Evolutionary conservation across 179 eudicot genomes (phyloP).

Genomic region (Silene coronaria): DNA sequence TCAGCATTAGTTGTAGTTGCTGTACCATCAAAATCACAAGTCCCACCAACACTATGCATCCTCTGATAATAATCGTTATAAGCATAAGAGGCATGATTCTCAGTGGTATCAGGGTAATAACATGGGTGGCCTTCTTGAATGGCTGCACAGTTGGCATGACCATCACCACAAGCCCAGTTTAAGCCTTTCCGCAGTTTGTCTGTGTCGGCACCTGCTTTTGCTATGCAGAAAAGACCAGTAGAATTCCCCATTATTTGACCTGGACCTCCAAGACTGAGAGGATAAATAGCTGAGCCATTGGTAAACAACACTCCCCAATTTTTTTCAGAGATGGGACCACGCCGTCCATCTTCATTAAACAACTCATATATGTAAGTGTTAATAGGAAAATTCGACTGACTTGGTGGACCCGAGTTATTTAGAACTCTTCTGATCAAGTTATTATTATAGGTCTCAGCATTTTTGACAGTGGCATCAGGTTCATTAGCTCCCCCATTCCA

Average conservation of each 20-base stretch:
- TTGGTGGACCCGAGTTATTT: slow-evolving; percentile 75
- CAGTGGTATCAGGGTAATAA: slow-evolving; percentile 57
- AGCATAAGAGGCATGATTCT: slow-evolving; percentile 89
- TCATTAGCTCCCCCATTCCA: slow-evolving; percentile 69
- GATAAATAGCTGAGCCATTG: slow-evolving; percentile 61
- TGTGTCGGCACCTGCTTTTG: slow-evolving; percentile 48
- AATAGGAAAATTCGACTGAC: slow-evolving; percentile 52
- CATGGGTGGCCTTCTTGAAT: slow-evolving; percentile 72
- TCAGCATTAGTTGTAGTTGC: slow-evolving; percentile 50
- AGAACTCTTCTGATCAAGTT: slow-evolving; percentile 62
- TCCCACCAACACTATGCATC: slow-evolving; percentile 61
- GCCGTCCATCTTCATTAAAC: slow-evolving; percentile 66
- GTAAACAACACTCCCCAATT: slow-evolving; percentile 70
- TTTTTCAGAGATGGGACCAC: slow-evolving; percentile 67
- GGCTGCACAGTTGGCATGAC: slow-evolving; percentile 70
- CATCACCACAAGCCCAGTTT: slow-evolving; percentile 91
- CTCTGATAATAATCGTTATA: slow-evolving; percentile 83
- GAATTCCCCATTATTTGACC: slow-evolving; percentile 35
- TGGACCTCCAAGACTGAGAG: slow-evolving; percentile 39
- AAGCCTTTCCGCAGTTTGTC: slow-evolving; percentile 51
- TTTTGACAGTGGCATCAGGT: slow-evolving; percentile 57
- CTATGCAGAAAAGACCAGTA: slow-evolving; percentile 54
- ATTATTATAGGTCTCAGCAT: slow-evolving; percentile 61
- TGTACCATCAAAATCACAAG: slow-evolving; percentile 85
- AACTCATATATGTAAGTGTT: slow-evolving; percentile 77